Evolutionary conservation across 108 stramenopile genomes (phyloP), one percentile per base, ranked within the genome.

Genomic region (Discostella pseudostelligera): DNA sequence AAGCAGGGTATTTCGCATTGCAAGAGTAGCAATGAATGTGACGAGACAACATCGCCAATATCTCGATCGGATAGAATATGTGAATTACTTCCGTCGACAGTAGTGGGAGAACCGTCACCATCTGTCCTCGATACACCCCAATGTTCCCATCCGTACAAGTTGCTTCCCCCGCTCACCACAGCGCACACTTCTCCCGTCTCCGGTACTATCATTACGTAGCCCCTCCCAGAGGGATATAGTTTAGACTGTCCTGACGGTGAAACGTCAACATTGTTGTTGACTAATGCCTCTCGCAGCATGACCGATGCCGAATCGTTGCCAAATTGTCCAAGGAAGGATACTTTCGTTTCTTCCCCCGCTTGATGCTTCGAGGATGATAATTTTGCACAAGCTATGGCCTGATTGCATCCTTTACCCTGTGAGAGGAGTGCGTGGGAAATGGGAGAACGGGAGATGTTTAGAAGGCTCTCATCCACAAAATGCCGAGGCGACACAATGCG

Each of bases 381-480:
- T 63, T 84, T 89, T 20, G 80, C 53, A 21, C 64, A 81, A 1
- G 86, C 86, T 49, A 92, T 81, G 43, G 91, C 91, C 65, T 92
- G 91, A 65, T 88, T 92, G 56, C 83, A 86, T 16, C 91, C 91
- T 62, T 92, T 87, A 4, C 87, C 87, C 32, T 32, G n/a, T n/a
- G n/a, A n/a, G n/a, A n/a, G n/a, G n/a, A n/a, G n/a, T n/a, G n/a
- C n/a, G n/a, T n/a, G n/a, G n/a, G n/a, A 32, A 32, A 3, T 3
- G 5, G 32, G 32, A 32, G 32, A 32, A 32, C 5, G 32, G 3
- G 32, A 32, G 32, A 32, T 32, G 3, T 5, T 3, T 32, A 32
- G 32, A 32, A 32, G 3, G 32, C 32, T 84, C 87, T 32, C 32
- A 32, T 32, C 32, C 79, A 53, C 10, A 43, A 49, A n/a, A n/a